A percentile compares a stretch with the other conserved stretches of the same genome.
Evolutionary conservation across 75 land plant genomes (phyloP).

Genomic region (Adiantum capillusveneris): DNA sequence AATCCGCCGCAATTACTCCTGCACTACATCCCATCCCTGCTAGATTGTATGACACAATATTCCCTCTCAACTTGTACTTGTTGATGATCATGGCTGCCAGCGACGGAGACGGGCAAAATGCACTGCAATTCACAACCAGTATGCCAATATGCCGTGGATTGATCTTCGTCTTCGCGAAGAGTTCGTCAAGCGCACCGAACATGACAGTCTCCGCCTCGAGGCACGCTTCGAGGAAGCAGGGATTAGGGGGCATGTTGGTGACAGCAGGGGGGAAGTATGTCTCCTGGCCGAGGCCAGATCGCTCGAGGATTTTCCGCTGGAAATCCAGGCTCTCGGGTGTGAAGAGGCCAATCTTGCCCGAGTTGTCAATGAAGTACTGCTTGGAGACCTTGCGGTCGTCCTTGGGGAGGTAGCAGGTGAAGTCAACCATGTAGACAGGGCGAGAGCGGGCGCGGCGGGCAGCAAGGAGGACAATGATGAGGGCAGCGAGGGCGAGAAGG

Average conservation of each 20-base stretch:
- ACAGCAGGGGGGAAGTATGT: slow-evolving; percentile 54
- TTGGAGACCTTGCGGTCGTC: slow-evolving; percentile 49
- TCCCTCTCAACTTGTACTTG: slow-evolving; percentile 87
- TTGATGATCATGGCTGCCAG: slow-evolving; percentile 89
- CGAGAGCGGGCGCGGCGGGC: no score
- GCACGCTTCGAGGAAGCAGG: slow-evolving; percentile 68
- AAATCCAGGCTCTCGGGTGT: slow-evolving; percentile 63
- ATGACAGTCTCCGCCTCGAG: slow-evolving; percentile 67
- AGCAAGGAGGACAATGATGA: no score
- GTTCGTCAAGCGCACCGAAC: slow-evolving; percentile 82
- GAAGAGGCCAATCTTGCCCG: slow-evolving; percentile 31
- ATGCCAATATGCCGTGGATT: slow-evolving; percentile 81
- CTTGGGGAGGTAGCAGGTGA: slow-evolving; percentile 56
- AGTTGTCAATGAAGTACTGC: slow-evolving; percentile 46
- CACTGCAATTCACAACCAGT: slow-evolving; percentile 89
- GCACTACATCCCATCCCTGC: slow-evolving; percentile 97
- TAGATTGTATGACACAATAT: slow-evolving; percentile 66
- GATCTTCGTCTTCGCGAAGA: slow-evolving; percentile 59
- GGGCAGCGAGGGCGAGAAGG: no score
- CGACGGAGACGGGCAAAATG: slow-evolving; percentile 88
- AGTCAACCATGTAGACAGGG: slow-evolving; percentile 74
- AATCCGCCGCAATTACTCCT: slow-evolving; percentile 64
- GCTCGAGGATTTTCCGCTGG: slow-evolving; percentile 41
- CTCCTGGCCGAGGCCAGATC: slow-evolving; percentile 74
- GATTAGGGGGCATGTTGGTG: slow-evolving; percentile 24